A percentile compares a stretch with the other conserved stretches of the same genome.
Conservation (phyloP, 2,329 filamentous ascomycete genomes). For the Neoarthrinium moseri region DNA sequence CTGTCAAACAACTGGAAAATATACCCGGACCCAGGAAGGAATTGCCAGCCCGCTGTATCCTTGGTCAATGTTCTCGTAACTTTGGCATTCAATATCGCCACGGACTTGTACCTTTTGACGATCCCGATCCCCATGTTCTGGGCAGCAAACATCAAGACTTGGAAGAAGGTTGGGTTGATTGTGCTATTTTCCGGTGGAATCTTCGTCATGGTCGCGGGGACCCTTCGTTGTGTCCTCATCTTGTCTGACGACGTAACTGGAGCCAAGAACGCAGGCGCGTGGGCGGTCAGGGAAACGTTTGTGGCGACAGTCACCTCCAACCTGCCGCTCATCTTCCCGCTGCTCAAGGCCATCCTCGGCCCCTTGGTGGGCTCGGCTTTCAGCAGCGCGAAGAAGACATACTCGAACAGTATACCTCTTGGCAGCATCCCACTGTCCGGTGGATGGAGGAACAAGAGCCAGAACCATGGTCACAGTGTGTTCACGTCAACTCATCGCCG, state of each 20-base stretch:
- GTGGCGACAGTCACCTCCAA: slow-evolving; percentile 37
- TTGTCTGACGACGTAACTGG: slow-evolving; percentile 36
- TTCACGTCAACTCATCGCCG: not conserved
- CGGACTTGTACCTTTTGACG: slow-evolving; percentile 38
- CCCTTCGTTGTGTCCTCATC: slow-evolving; percentile 53
- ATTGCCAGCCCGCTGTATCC: slow-evolving; percentile 38
- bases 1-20: slow-evolving; percentile 40
- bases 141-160: slow-evolving; percentile 44
- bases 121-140: slow-evolving; percentile 51
- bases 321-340: slow-evolving; percentile 27
- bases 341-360: not conserved
- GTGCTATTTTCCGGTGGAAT: slow-evolving; percentile 54
- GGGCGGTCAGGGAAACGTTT: slow-evolving; percentile 34
- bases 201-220: slow-evolving; percentile 54
- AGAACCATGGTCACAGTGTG: not conserved
- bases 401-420: not conserved
- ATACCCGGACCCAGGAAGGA: slow-evolving; percentile 34
- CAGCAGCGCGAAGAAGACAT: not conserved
- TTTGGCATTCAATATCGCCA: slow-evolving; percentile 35
- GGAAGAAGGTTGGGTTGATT: slow-evolving; percentile 51
- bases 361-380: not conserved
- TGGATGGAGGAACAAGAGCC: not conserved
- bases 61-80: slow-evolving; percentile 35
- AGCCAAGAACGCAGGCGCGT: slow-evolving; percentile 33
- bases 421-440: not conserved